phyloP scores from a whole-genome alignment of 2,329 filamentous ascomycete species.

The Teratosphaeria pseudoeucalypti region DNA sequence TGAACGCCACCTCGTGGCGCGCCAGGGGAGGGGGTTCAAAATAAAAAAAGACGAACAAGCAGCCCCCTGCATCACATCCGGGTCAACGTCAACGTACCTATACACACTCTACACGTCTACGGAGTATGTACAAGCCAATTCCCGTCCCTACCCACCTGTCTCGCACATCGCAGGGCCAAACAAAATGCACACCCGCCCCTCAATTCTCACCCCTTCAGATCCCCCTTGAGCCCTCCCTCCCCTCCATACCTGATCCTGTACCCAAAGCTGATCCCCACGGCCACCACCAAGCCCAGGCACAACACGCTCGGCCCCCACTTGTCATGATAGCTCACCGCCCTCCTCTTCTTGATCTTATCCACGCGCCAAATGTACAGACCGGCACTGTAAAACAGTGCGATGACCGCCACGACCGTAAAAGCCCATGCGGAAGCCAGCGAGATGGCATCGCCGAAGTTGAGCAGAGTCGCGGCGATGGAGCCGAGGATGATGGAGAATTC shows the following conservation, averaged over 20 bases:
- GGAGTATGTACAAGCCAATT: neutral
- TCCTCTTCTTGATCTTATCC: conserved; percentile 68
- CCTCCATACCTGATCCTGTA: conserved; percentile 55
- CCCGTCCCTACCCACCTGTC: neutral
- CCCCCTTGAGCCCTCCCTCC: conserved; percentile 32
- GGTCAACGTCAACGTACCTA: too few relatives aligned
- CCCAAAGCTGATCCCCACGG: conserved; percentile 69
- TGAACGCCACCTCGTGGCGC: too few relatives aligned
- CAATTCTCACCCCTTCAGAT: neutral
- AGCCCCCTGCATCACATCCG: too few relatives aligned
- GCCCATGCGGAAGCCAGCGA: conserved; percentile 53
- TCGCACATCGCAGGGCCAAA: neutral
- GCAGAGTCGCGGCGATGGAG: conserved; percentile 70
- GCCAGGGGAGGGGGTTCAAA: too few relatives aligned
- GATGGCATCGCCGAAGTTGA: conserved; percentile 63
- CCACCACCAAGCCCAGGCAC: conserved; percentile 59
- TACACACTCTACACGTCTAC: too few relatives aligned
- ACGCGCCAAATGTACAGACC: conserved; percentile 82
- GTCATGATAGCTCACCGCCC: conserved; percentile 87
- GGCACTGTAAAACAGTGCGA: conserved; percentile 73
- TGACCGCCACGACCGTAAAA: conserved; percentile 72
- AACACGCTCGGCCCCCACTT: conserved; percentile 72
- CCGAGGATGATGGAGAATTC: conserved; percentile 94
- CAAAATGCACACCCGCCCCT: neutral
- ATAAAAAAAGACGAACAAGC: too few relatives aligned